phyloP scores from a whole-genome alignment of 257 asterid species.

The Orobanche coerulescens region DNA sequence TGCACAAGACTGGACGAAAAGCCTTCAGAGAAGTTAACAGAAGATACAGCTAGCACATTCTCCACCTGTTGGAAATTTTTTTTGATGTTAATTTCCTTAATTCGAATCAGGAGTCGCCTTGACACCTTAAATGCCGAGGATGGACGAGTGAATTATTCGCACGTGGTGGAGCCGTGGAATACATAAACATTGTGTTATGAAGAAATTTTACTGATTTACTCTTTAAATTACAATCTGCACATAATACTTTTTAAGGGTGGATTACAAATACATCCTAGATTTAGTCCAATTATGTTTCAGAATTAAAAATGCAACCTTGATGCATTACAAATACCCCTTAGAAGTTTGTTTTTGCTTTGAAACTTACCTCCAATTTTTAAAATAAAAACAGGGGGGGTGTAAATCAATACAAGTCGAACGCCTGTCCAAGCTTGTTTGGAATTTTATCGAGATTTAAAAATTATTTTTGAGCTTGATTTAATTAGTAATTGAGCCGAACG shows the following conservation, averaged over 20 bases:
- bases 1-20: slow-evolving; percentile 51
- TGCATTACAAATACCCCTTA: background rate
- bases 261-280: too few relatives aligned
- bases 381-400: too few relatives aligned
- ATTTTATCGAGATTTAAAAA: too few relatives aligned
- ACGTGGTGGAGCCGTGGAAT: background rate
- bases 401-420: too few relatives aligned
- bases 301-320: background rate
- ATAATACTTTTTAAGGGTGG: background rate
- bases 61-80: slow-evolving; percentile 48
- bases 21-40: slow-evolving; percentile 60
- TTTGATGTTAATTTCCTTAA: background rate
- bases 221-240: background rate
- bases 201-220: background rate
- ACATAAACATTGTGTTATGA: background rate
- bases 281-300: too few relatives aligned
- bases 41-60: slow-evolving; percentile 51
- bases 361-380: too few relatives aligned
- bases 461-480: too few relatives aligned
- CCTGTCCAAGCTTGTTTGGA: too few relatives aligned
- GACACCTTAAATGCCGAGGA: background rate
- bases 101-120: background rate
- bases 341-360: too few relatives aligned
- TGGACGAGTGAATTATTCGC: background rate
- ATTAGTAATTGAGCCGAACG: too few relatives aligned